A percentile compares a stretch with the other conserved stretches of the same genome.
Evolutionary conservation across 1,139 yeast genomes (phyloP).

Genomic region (Suhomyces taliae): DNA sequence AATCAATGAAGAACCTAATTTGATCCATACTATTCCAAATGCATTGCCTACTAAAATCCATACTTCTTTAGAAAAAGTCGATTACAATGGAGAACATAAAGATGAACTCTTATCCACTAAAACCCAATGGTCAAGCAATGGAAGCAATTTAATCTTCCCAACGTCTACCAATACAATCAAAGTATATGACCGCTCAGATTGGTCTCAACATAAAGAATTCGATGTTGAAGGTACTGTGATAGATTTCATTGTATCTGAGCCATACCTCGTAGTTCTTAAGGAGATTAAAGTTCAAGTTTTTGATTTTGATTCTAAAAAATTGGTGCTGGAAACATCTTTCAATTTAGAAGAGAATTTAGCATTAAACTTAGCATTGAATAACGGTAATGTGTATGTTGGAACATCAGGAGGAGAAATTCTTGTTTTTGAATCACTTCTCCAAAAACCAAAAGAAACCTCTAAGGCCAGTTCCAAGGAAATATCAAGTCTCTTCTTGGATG

Average conservation of each 20-base stretch:
- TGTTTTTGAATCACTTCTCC: constrained; percentile 30
- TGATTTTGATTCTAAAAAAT: constrained; percentile 39
- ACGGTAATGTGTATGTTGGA: constrained; percentile 42
- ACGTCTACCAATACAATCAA: constrained; percentile 36
- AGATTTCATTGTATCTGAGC: constrained; percentile 58
- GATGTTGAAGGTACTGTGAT: constrained; percentile 29
- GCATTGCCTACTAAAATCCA: constrained; percentile 37
- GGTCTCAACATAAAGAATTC: constrained; percentile 17
- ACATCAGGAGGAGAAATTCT: constrained; percentile 55
- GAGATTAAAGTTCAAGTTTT: constrained; percentile 62
- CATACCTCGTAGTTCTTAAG: constrained; percentile 5
- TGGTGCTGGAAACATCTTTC: constrained; percentile 17
- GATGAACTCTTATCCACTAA: constrained; percentile 39
- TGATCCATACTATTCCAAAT: constrained; percentile 42
- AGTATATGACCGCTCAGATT: constrained; percentile 37
- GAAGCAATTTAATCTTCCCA: constrained; percentile 63
- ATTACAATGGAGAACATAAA: constrained; percentile 35
- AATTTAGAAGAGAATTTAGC: constrained; percentile 17
- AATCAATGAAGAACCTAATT: constrained; percentile 39
- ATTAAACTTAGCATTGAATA: constrained; percentile 27
- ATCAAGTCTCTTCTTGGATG: constrained; percentile 27
- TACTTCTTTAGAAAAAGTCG: constrained; percentile 40
- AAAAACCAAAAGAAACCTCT: constrained; percentile 2
- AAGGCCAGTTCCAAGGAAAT: constrained; percentile 7
- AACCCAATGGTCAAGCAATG: constrained; percentile 45